Evolutionary conservation across 371 early-diverging fungal species (phyloP), one percentile per base, ranked within the genome.

Genomic region (Apophysomyces trapeziformis): DNA sequence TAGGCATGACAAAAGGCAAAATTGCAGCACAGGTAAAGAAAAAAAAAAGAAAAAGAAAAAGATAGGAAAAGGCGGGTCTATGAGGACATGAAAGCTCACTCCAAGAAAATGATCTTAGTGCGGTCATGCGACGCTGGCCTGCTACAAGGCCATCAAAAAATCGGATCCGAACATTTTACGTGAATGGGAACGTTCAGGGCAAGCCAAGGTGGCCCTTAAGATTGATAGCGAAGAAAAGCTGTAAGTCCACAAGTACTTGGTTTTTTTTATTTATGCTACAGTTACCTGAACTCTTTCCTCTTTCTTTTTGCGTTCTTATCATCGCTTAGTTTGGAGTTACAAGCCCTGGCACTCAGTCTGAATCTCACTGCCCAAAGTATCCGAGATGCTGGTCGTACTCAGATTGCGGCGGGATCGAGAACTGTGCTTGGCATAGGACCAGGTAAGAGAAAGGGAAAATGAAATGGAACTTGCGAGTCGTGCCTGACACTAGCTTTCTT

Each of bases 371-470:
- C 96, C 14, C 84, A 90, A 66, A 87, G 85, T 61, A 95, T 99
- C 59, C 83, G 85, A 41, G 99, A 99, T 80, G 99, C 99, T 16
- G 99, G 99, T 35, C 82, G 96, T 50, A 99, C 99, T 46, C 99
- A 99, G 79, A 96, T 99, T 66, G 95, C 93, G 7, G 90, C 98
- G 32, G 97, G 97, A 18, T 93, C 98, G 16, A 82, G 91, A 38
- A 99, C 99, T 0, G 99, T 99, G 5, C 80, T 97, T 38, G 98
- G 95, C 11, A 90, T 99, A 68, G 99, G 99, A 7, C 99, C 99
- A 45, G 96, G 91, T 88, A 78, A 73, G 56, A 46, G 8, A 32
- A 58, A 13, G 14, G 39, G 21, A 12, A 13, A 6, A 58, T 59
- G 35, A 32, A 26, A 26, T 26, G 26, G 2, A 26, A 26, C 26